Base-by-base conservation (phyloP, 129 eudicot species). In the Flaveria robusta region DNA sequence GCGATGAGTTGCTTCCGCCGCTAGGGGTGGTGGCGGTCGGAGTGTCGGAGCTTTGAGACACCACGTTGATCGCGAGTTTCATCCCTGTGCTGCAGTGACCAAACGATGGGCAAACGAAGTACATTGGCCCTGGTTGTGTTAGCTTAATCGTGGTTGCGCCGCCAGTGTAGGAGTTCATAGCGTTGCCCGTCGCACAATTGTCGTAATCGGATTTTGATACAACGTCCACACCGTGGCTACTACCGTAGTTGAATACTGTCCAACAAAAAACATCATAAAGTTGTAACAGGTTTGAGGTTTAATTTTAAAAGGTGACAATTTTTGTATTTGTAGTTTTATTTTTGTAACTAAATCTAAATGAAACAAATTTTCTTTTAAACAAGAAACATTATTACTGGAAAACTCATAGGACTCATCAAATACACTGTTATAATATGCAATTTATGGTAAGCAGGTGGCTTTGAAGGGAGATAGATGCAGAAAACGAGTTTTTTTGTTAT, bases 11-110 rank as follows among this genome's bases (percentile, higher is more conserved):
- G 75, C 29, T 68, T 19, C 42, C 70, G 20, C 12, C 37, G 13
- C 41, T 73, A 42, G 83, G 79, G 14, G 79, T 66, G 52, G 79
- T 42, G 42, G 76, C 59, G 70, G 81, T 0, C 0, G 83, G 83
- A 13, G 83, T 7, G 69, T 18, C 29, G 18, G 83, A 66, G 75
- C 43, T 12, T 74, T 60, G 11, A 55, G 83, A 74, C 10, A 66
- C 83, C 39, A 80, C 83, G 24, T 80, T 80, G 68, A 87, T 83
- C 4, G 84, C 37, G 13, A 87, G 74, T 81, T 82, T 83, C 92
- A 85, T 85, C 49, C 91, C 91, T 12, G 77, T 14, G 18, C 79
- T 45, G 11, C 92, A 87, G 37, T 87, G 92, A 31, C 88, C 88
- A 26, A 81, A 24, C 29, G 85, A 79, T 9, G 87, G 85, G 46